Conservation (phyloP, 2,329 filamentous ascomycete species). For the Penicillium decumbens region DNA sequence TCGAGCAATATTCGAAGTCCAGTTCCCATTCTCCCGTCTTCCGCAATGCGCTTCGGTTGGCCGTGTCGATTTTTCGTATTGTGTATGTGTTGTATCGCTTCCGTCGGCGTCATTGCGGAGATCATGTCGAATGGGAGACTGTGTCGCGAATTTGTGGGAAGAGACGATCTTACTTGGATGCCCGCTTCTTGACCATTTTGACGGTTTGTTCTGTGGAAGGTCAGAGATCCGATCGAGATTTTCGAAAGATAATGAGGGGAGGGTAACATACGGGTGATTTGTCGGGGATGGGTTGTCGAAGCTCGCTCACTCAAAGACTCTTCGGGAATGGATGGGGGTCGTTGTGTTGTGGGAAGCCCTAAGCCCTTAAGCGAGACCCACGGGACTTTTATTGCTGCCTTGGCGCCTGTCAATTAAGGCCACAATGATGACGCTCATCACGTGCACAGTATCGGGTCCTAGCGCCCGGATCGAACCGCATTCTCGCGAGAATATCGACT, state of each 20-base stretch:
- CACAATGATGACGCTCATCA: neutral
- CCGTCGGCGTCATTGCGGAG: conserved; percentile 25
- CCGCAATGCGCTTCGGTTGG: conserved; percentile 19
- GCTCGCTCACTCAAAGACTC: conserved; percentile 33
- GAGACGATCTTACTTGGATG: conserved; percentile 60
- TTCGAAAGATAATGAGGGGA: conserved; percentile 17
- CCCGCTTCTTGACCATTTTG: conserved; percentile 72
- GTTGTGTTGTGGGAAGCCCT: conserved; percentile 40
- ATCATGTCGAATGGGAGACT: conserved; percentile 27
- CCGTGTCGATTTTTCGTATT: conserved; percentile 2
- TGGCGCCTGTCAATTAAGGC: neutral
- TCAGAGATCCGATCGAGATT: conserved; percentile 26
- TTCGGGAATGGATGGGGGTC: conserved; percentile 32
- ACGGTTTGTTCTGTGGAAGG: conserved; percentile 45
- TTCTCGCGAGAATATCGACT: conserved; percentile 2
- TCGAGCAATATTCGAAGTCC: conserved; percentile 11
- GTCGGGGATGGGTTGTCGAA: conserved; percentile 40
- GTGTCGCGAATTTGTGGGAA: conserved; percentile 17
- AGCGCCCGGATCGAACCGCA: conserved; percentile 21
- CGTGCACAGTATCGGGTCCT: conserved; percentile 14
- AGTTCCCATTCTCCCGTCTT: conserved; percentile 18
- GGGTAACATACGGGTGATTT: conserved; percentile 38
- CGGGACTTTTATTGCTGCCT: conserved; percentile 22
- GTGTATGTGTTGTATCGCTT: conserved; percentile 7
- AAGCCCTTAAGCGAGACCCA: conserved; percentile 39